These are phyloP conservation scores for Calonectria hawksworthii DNA, from an alignment of 2,329 filamentous ascomycete genomes.

Conservation along the genomic window DNA sequence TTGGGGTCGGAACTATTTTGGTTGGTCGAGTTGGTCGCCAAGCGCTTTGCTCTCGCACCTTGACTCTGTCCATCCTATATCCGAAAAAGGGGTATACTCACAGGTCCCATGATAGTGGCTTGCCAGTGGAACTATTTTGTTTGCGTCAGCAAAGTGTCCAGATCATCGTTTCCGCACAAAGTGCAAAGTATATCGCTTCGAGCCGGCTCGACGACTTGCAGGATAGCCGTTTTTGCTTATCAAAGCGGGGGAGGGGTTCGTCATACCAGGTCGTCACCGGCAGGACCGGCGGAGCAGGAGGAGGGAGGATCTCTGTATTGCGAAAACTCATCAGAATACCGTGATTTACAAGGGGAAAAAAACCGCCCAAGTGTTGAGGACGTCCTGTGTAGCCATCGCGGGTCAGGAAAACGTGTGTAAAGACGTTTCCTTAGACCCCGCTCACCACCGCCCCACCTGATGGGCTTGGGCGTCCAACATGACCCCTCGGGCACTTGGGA, in stretches of 20 bases:
- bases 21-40: constrained; percentile 31
- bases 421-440: constrained; percentile 49
- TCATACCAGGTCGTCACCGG: constrained; percentile 97
- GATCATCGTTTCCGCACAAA: background rate
- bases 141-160: constrained; percentile 41
- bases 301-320: constrained; percentile 90
- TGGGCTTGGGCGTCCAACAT: constrained; percentile 46
- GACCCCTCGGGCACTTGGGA: constrained; percentile 41
- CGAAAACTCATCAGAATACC: constrained; percentile 37
- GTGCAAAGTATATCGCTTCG: constrained; percentile 3
- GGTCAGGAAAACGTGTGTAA: constrained; percentile 32
- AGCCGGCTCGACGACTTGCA: constrained; percentile 30
- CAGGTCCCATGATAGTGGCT: constrained; percentile 99
- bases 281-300: constrained; percentile 96
- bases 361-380: background rate
- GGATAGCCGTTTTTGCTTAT: constrained; percentile 35
- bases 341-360: background rate
- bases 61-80: constrained; percentile 21
- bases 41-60: constrained; percentile 34
- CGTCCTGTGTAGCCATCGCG: constrained; percentile 26
- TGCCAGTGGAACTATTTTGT: constrained; percentile 95
- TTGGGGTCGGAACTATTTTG: constrained; percentile 23
- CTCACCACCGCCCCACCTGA: constrained; percentile 56
- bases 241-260: constrained; percentile 44
- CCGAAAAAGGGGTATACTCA: constrained; percentile 64